Evolutionary conservation across 23 red algal genomes (phyloP).

Genomic region (Gracilaria gracilis): DNA sequence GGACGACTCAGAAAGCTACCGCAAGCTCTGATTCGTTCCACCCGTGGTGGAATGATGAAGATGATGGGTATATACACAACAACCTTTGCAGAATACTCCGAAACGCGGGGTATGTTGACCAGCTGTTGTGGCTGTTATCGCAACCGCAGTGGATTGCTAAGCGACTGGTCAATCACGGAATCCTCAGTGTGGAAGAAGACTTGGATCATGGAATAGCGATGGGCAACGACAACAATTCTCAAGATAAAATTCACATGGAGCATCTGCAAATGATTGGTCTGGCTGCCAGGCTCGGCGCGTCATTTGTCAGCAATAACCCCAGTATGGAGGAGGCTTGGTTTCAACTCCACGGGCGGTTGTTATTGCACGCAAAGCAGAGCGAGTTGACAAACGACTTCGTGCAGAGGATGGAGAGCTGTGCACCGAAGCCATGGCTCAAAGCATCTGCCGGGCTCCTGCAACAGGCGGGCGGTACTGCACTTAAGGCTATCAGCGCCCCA

Average conservation of each 20-base stretch:
- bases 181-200: not conserved
- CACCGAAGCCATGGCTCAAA: slow-evolving; percentile 12
- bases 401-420: not conserved
- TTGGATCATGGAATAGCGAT: not conserved
- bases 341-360: slow-evolving; percentile 11
- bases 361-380: not conserved
- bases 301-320: not conserved
- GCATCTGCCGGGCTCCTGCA: not conserved
- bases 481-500: not conserved
- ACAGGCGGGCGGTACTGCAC: not conserved
- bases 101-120: not conserved
- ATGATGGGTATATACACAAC: not conserved
- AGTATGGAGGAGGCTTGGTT: not conserved
- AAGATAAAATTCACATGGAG: not conserved
- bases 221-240: not conserved
- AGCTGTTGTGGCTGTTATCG: not conserved
- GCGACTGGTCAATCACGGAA: not conserved
- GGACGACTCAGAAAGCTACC: too few species aligned
- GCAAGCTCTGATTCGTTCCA: not conserved
- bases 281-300: not conserved
- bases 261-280: not conserved
- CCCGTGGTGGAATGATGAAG: not conserved
- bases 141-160: not conserved
- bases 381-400: slow-evolving; percentile 1
- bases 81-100: slow-evolving; percentile 1